phyloP scores from a whole-genome alignment of 805 yeast genomes.

The Candida krabiensis region DNA sequence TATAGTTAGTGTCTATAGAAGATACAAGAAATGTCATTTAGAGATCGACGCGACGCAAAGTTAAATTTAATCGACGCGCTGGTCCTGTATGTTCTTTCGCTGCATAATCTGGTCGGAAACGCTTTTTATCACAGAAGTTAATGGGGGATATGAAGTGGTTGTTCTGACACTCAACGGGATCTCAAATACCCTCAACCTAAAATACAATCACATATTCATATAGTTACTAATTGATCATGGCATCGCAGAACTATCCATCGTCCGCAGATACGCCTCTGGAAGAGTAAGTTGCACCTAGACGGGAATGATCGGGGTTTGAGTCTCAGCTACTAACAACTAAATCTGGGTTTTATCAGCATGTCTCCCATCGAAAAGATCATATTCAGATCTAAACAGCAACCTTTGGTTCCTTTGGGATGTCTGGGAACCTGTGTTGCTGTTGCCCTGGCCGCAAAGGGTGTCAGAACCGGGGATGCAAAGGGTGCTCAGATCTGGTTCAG shows the following conservation, averaged over 20 bases:
- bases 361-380: conserved; percentile 56
- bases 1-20: too few relatives aligned
- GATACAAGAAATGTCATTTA: too few relatives aligned
- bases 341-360: conserved; percentile 34
- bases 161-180: too few relatives aligned
- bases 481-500: conserved; percentile 86
- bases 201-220: too few relatives aligned
- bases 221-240: too few relatives aligned
- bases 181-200: too few relatives aligned
- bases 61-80: too few relatives aligned
- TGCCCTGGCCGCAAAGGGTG: conserved; percentile 70
- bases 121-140: too few relatives aligned
- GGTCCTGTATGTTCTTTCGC: too few relatives aligned
- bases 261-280: conserved; percentile 48
- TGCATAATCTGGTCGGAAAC: too few relatives aligned
- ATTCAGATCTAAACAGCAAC: conserved; percentile 76
- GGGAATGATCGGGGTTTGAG: background rate
- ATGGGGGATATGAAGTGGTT: too few relatives aligned
- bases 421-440: conserved; percentile 81
- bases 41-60: too few relatives aligned
- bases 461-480: conserved; percentile 67
- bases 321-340: conserved; percentile 31
- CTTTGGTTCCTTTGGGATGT: conserved; percentile 83
- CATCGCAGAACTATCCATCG: conserved; percentile 45
- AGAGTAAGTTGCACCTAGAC: conserved; percentile 40